Conservation (phyloP, 345 rosid species). For the Laguncularia racemosa region DNA sequence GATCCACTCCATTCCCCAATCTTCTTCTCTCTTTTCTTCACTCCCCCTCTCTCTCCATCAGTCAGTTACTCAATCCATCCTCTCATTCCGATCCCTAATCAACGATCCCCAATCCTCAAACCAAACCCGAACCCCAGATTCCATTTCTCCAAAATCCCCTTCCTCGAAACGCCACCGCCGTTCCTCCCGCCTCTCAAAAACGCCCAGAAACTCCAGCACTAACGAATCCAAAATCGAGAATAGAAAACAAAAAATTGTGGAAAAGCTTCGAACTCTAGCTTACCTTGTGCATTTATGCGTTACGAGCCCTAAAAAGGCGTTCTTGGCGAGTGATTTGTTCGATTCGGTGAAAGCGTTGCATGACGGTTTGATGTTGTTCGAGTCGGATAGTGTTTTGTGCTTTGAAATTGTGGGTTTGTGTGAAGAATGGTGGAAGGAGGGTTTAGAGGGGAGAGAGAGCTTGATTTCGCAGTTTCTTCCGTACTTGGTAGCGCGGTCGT, state of each 20-base stretch:
- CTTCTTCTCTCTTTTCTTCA: slow-evolving; percentile 43
- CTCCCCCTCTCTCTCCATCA: slow-evolving; percentile 51
- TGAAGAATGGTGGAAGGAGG: slow-evolving; percentile 83
- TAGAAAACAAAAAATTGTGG: slow-evolving; percentile 22
- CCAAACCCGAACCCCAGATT: slow-evolving; percentile 40
- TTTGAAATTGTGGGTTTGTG: slow-evolving; percentile 59
- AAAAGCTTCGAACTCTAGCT: slow-evolving; percentile 39
- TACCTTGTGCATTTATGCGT: slow-evolving; percentile 38
- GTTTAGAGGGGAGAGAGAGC: slow-evolving; percentile 38
- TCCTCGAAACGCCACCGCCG: slow-evolving; percentile 20
- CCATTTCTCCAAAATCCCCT: slow-evolving; percentile 31
- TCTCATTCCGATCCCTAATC: slow-evolving; percentile 22
- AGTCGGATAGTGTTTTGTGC: slow-evolving; percentile 52
- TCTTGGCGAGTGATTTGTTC: slow-evolving; percentile 38
- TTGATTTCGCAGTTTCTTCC: slow-evolving; percentile 80
- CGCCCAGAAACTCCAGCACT: background rate
- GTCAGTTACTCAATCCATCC: slow-evolving; percentile 31
- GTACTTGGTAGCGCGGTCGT: slow-evolving; percentile 60
- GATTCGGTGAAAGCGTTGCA: slow-evolving; percentile 58
- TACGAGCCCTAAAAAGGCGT: slow-evolving; percentile 40
- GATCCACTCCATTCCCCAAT: slow-evolving; percentile 39
- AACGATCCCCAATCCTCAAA: slow-evolving; percentile 39
- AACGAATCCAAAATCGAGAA: slow-evolving; percentile 4
- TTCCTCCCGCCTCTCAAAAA: slow-evolving; percentile 8
- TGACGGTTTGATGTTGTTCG: slow-evolving; percentile 56